phyloP scores from a whole-genome alignment of 1,139 yeast species.

The Yarrowia galli region DNA sequence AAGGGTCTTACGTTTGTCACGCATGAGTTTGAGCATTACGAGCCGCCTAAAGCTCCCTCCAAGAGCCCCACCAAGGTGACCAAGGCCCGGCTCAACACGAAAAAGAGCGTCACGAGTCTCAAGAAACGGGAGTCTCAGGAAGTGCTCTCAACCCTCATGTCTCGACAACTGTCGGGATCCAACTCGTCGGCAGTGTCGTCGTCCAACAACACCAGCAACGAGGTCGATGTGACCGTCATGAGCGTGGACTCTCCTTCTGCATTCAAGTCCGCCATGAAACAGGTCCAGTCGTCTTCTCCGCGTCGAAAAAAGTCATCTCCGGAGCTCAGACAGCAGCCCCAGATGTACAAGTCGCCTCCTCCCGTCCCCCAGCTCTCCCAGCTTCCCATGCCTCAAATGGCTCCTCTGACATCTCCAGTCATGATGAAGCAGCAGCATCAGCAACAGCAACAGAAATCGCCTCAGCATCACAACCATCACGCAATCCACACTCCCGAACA shows the following conservation, averaged over 20 bases:
- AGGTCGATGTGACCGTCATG: constrained; percentile 32
- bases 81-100: constrained; percentile 24
- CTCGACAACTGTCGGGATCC: constrained; percentile 22
- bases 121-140: constrained; percentile 33
- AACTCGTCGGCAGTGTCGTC: constrained; percentile 12
- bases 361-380: constrained; percentile 29
- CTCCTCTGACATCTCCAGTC: constrained; percentile 3
- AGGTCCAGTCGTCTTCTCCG: constrained; percentile 36
- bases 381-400: constrained; percentile 29
- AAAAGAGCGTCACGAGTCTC: constrained; percentile 20
- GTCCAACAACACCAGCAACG: too few relatives aligned
- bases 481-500: constrained; percentile 6
- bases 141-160: constrained; percentile 32
- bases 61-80: constrained; percentile 32
- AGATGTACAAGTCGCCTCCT: constrained; percentile 28
- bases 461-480: background rate
- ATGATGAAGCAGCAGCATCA: background rate
- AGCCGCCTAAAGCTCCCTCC: constrained; percentile 21
- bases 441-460: constrained; percentile 1
- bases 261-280: constrained; percentile 37
- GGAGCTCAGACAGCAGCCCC: constrained; percentile 24
- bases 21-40: constrained; percentile 37
- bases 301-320: constrained; percentile 31
- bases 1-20: constrained; percentile 23
- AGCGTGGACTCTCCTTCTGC: constrained; percentile 39